Evolutionary conservation across 495 filamentous ascomycete genomes (phyloP).

Genomic region (Penicillium malachiteum): DNA sequence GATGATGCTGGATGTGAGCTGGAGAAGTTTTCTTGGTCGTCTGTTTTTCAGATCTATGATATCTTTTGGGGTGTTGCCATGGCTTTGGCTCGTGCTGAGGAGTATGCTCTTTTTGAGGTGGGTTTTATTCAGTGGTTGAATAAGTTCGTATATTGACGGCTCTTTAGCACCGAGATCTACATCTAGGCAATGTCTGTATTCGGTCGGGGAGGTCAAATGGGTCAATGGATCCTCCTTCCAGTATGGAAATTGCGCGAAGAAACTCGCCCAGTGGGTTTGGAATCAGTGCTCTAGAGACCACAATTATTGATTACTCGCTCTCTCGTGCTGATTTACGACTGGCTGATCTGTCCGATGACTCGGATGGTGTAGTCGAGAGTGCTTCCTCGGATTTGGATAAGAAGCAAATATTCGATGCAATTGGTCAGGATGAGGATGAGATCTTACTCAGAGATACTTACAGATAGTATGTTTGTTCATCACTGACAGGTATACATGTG

Average conservation of each 20-base stretch:
- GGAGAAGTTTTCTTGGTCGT: slow-evolving; percentile 57
- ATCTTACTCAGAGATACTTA: slow-evolving; percentile 41
- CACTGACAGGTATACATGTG: not conserved
- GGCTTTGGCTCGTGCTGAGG: slow-evolving; percentile 74
- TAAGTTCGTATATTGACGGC: not conserved
- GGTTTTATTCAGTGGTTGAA: not conserved
- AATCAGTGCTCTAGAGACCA: slow-evolving; percentile 69
- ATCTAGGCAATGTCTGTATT: slow-evolving; percentile 85
- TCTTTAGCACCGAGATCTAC: slow-evolving; percentile 74
- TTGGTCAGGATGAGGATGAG: slow-evolving; percentile 46
- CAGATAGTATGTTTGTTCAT: slow-evolving; percentile 34
- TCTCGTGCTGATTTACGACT: slow-evolving; percentile 57
- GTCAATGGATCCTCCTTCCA: slow-evolving; percentile 34
- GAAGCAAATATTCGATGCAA: slow-evolving; percentile 46
- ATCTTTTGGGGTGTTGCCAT: slow-evolving; percentile 80
- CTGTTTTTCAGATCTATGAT: slow-evolving; percentile 70
- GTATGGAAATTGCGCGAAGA: slow-evolving; percentile 28
- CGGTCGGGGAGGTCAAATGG: slow-evolving; percentile 39
- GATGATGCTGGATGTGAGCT: slow-evolving; percentile 80
- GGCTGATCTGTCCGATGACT: slow-evolving; percentile 26
- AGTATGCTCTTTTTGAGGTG: slow-evolving; percentile 71
- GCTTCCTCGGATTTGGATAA: slow-evolving; percentile 49
- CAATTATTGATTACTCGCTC: slow-evolving; percentile 87
- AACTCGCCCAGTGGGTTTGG: slow-evolving; percentile 56
- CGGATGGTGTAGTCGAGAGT: slow-evolving; percentile 28